These are phyloP conservation scores for Penicillium sp. DNA, from an alignment of 2,329 filamentous ascomycete genomes.

Conservation along the genomic window DNA sequence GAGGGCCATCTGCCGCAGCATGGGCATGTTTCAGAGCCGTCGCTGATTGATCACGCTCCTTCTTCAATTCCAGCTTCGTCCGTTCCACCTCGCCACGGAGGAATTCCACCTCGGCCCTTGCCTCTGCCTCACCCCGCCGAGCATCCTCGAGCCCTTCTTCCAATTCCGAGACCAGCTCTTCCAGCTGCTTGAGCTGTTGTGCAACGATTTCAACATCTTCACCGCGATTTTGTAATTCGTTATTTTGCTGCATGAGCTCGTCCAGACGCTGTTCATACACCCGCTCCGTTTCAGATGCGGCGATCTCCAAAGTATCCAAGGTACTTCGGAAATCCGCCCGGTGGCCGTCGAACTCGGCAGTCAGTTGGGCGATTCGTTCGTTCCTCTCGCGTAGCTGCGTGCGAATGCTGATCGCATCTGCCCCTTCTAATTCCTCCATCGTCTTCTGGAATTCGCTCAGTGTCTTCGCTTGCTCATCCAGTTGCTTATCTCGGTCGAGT, in stretches of 20 bases:
- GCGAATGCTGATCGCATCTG: slow-evolving; percentile 75
- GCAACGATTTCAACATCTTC: slow-evolving; percentile 93
- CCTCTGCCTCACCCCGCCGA: slow-evolving; percentile 89
- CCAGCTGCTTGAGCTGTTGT: slow-evolving; percentile 87
- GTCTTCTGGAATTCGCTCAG: slow-evolving; percentile 89
- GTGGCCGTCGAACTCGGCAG: slow-evolving; percentile 91
- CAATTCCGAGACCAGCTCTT: slow-evolving; percentile 93
- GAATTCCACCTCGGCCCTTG: slow-evolving; percentile 93
- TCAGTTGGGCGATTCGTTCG: slow-evolving; percentile 91
- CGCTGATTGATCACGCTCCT: slow-evolving; percentile 82
- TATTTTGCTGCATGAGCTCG: slow-evolving; percentile 74
- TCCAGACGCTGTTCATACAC: slow-evolving; percentile 75
- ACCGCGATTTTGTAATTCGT: slow-evolving; percentile 77
- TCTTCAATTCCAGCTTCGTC: slow-evolving; percentile 80
- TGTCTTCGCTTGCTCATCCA: slow-evolving; percentile 83
- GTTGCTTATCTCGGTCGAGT: slow-evolving; percentile 79
- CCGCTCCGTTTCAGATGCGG: slow-evolving; percentile 88
- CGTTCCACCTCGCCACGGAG: slow-evolving; percentile 91
- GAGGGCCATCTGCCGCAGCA: slow-evolving; percentile 47
- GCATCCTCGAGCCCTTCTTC: slow-evolving; percentile 97
- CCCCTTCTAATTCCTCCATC: slow-evolving; percentile 79
- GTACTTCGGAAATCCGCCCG: slow-evolving; percentile 95
- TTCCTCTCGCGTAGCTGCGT: slow-evolving; percentile 91
- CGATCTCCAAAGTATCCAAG: slow-evolving; percentile 93
- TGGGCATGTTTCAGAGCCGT: slow-evolving; percentile 61